phyloP scores from a whole-genome alignment of 139 green algal species.

The Ettlia oleoabundans region DNA sequence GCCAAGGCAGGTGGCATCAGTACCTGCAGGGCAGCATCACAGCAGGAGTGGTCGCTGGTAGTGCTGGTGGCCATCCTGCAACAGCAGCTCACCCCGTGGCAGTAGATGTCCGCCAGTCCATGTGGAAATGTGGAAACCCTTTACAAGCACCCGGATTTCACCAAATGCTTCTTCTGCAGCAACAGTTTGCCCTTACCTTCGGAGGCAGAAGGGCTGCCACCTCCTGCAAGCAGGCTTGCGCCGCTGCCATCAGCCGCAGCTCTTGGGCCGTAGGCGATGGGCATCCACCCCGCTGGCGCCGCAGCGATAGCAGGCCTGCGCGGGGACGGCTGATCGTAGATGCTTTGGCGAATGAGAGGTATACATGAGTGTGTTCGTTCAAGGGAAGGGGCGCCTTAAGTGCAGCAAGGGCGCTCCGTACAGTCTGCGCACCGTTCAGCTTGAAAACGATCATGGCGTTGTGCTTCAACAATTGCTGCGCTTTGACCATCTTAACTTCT shows the following conservation, averaged over 20 bases:
- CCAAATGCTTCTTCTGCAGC: neutral
- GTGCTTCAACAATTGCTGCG: neutral
- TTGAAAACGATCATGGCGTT: slow-evolving; percentile 12
- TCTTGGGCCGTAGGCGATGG: neutral
- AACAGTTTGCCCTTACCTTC: neutral
- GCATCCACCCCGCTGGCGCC: neutral
- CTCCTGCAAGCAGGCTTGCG: slow-evolving; percentile 11
- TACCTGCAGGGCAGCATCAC: neutral
- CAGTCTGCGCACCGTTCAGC: neutral
- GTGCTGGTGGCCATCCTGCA: neutral
- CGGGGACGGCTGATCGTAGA: neutral
- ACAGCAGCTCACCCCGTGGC: too few species aligned
- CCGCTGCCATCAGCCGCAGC: neutral
- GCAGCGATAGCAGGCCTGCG: slow-evolving; percentile 14
- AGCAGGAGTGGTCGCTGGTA: too few species aligned
- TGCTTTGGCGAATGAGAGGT: neutral
- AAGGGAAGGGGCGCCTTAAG: neutral
- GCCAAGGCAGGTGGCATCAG: neutral
- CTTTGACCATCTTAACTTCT: neutral
- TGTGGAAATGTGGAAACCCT: neutral
- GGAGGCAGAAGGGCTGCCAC: slow-evolving; percentile 1
- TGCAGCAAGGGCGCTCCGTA: too few species aligned
- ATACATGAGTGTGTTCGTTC: neutral
- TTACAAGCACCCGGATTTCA: neutral
- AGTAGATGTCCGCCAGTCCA: too few species aligned